Evolutionary conservation across 2,329 filamentous ascomycete genomes (phyloP), one percentile per base, ranked within the genome.

Genomic region (Aureobasidium namibiae): DNA sequence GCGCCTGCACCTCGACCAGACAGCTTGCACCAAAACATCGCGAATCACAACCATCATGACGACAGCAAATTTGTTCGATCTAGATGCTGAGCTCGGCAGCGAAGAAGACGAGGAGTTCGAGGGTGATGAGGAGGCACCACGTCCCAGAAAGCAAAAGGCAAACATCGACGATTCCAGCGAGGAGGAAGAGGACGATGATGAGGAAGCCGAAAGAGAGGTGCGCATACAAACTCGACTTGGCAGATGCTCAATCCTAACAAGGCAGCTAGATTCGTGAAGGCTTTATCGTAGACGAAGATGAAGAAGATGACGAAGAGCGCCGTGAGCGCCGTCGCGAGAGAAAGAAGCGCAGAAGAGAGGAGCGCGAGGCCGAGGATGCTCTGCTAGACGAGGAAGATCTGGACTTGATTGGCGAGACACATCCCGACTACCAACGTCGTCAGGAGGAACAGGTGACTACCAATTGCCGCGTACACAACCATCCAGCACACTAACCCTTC

Each of bases 211-310:
- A 63, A 83, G 85, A 66, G 87, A 85, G 72, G 89, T 94, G 76
- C 67, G 79, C 68, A 62, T 31, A 34, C 29, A 29, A 18, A 10
- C 26, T 49, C n/a, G 44, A 34, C 14, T 9, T 38, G 11, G 58
- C 53, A n/a, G 59, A 46, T 24, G 24, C 4, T 9, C 13, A 23
- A 5, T 41, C 23, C 56, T 62, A 45, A 66, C 46, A 26, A 33
- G 9, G 38, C 26, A 33, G 6, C 48, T 59, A 96, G 91, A 83
- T 95, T 64, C 89, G 89, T 56, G 91, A 95, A 77, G 92, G 92
- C 26, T 99, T 97, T 75, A 96, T 99, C 65, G 90, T 95, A 63
- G 90, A 95, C 68, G 92, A 96, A 68, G 88, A 90, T 66, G 87
- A 90, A 59, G 88, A 89, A 61, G 88, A 87, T 49, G 82, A 86